These are phyloP conservation scores for Planoprotostelium fungivorum DNA, from an alignment of 78 protist genomes.

Conservation along the genomic window DNA sequence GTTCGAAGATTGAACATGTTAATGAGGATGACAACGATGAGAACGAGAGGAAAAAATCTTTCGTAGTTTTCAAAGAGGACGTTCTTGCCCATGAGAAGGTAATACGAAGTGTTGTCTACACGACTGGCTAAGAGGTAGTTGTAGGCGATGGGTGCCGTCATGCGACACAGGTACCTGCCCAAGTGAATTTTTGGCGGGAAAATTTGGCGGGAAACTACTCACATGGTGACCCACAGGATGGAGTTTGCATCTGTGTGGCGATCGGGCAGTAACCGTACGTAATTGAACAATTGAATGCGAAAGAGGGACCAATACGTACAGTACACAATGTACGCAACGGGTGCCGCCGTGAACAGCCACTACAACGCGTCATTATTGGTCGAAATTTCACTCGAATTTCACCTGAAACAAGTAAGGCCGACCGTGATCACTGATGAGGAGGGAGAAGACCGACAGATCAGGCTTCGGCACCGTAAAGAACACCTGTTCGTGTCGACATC, in stretches of 20 bases:
- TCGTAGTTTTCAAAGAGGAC: neutral
- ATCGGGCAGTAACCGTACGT: neutral
- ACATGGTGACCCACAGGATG: constrained; percentile 7
- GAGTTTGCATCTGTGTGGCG: neutral
- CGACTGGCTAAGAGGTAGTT: neutral
- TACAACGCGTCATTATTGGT: neutral
- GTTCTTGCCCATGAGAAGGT: neutral
- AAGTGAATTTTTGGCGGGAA: neutral
- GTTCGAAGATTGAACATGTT: neutral
- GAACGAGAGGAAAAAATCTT: neutral
- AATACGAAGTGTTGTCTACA: neutral
- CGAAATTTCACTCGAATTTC: neutral
- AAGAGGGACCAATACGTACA: constrained; percentile 1
- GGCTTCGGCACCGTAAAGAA: neutral
- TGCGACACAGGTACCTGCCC: neutral
- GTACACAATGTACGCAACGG: constrained; percentile 1
- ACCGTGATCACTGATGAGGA: neutral
- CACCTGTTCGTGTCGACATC: neutral
- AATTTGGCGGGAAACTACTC: neutral
- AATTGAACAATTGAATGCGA: neutral
- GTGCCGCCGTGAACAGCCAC: neutral
- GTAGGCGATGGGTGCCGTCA: constrained; percentile 2
- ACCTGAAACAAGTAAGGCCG: neutral
- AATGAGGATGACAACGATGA: neutral
- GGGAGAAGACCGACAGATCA: neutral